Percentiles rank a stretch among this genome's conserved stretches.
phyloP scores from a whole-genome alignment of 106 monocot species.

The Dendrobium huoshanense region DNA sequence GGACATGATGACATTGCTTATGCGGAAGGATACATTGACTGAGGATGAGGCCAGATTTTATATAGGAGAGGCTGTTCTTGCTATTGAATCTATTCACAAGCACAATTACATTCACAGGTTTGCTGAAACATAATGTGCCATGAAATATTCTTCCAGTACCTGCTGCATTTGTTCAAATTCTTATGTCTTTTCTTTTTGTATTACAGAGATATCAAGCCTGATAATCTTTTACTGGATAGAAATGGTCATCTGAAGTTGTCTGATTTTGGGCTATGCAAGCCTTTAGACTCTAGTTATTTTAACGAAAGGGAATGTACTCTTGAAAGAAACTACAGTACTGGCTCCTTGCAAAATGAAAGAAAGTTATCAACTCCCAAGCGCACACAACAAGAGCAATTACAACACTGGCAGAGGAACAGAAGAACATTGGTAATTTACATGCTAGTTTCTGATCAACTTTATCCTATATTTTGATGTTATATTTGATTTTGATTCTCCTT shows the following conservation, averaged over 20 bases:
- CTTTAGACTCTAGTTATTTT: constrained; percentile 73
- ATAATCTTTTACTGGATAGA: constrained; percentile 88
- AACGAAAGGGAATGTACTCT: constrained; percentile 46
- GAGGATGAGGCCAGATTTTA: constrained; percentile 97
- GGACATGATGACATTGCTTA: constrained; percentile 94
- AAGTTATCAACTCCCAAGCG: constrained; percentile 42
- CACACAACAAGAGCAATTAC: constrained; percentile 81
- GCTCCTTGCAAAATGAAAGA: constrained; percentile 45
- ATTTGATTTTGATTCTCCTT: neutral
- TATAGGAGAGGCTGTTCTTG: constrained; percentile 72
- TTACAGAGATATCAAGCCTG: constrained; percentile 95
- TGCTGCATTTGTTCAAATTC: neutral
- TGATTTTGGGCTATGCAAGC: constrained; percentile 97
- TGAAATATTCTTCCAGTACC: neutral
- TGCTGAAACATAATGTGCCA: neutral
- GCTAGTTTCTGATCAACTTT: neutral
- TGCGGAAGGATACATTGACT: constrained; percentile 87
- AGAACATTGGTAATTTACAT: constrained; percentile 58
- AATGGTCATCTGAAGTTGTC: constrained; percentile 87
- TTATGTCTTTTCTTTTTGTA: constrained; percentile 1
- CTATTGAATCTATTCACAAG: constrained; percentile 97
- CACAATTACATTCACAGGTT: constrained; percentile 98
- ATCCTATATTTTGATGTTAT: neutral
- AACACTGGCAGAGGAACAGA: constrained; percentile 94
- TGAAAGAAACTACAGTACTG: constrained; percentile 33